A percentile compares a stretch with the other conserved stretches of the same genome.
phyloP scores from a whole-genome alignment of 148 eudicot genomes.

The Gaultheria prostrata region DNA sequence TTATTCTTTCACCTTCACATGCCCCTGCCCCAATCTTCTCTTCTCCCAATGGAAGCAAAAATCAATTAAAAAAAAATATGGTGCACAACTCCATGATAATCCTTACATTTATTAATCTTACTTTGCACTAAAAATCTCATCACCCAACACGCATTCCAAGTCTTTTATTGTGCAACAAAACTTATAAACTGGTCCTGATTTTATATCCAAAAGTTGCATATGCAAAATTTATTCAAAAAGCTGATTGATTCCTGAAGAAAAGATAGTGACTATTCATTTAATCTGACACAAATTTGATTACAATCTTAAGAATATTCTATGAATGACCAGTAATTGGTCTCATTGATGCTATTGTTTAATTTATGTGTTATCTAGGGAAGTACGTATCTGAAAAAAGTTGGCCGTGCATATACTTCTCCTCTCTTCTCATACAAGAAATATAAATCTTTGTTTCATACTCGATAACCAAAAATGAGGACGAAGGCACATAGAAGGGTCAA shows the following conservation, averaged over 20 bases:
- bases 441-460: not conserved
- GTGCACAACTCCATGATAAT: not conserved
- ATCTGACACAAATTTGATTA: slow-evolving; percentile 9
- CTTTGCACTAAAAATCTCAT: slow-evolving; percentile 4
- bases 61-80: not conserved
- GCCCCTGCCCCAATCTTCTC: slow-evolving; percentile 22
- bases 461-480: not conserved
- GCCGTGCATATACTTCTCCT: not conserved
- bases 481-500: not conserved
- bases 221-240: not conserved
- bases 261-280: not conserved
- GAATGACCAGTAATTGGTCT: not conserved
- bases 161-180: not conserved
- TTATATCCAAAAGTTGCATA: not conserved
- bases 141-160: not conserved
- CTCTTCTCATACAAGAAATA: not conserved
- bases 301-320: not conserved
- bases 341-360: not conserved
- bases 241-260: not conserved
- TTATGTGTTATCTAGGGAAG: not conserved
- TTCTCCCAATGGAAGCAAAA: slow-evolving; percentile 9
- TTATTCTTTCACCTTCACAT: slow-evolving; percentile 22
- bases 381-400: not conserved
- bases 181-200: not conserved
- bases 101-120: slow-evolving; percentile 3